phyloP scores from a whole-genome alignment of 1,139 yeast species.

The Protomyces inundatus region DNA sequence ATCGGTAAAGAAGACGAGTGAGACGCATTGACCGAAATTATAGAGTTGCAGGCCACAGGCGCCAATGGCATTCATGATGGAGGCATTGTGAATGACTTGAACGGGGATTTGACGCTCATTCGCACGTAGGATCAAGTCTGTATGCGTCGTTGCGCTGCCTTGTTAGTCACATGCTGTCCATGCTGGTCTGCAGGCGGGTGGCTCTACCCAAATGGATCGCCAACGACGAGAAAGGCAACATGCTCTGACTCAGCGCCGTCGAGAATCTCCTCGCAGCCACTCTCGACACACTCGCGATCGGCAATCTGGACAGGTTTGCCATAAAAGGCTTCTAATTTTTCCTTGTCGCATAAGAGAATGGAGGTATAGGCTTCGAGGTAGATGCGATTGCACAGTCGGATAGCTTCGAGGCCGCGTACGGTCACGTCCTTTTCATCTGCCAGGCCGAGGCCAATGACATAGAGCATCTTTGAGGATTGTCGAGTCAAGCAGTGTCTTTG shows the following conservation, averaged over 20 bases:
- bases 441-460: constrained; percentile 84
- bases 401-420: constrained; percentile 84
- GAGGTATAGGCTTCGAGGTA: constrained; percentile 94
- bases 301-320: constrained; percentile 83
- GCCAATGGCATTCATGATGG: constrained; percentile 97
- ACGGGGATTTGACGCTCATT: constrained; percentile 72
- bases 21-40: constrained; percentile 93
- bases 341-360: constrained; percentile 85
- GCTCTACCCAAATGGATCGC: constrained; percentile 80
- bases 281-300: constrained; percentile 89
- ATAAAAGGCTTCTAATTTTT: constrained; percentile 62
- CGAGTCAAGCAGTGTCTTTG: background rate
- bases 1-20: constrained; percentile 91
- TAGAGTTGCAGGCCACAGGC: constrained; percentile 94
- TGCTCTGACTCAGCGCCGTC: constrained; percentile 62
- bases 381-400: constrained; percentile 75
- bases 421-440: constrained; percentile 88
- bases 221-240: constrained; percentile 89
- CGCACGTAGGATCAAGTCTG: constrained; percentile 87
- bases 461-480: constrained; percentile 53
- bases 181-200: background rate
- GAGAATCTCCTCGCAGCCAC: constrained; percentile 76
- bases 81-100: constrained; percentile 87
- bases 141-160: constrained; percentile 77
- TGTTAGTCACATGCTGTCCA: background rate